phyloP scores from a whole-genome alignment of 257 asterid species.

The Prunella vulgaris region DNA sequence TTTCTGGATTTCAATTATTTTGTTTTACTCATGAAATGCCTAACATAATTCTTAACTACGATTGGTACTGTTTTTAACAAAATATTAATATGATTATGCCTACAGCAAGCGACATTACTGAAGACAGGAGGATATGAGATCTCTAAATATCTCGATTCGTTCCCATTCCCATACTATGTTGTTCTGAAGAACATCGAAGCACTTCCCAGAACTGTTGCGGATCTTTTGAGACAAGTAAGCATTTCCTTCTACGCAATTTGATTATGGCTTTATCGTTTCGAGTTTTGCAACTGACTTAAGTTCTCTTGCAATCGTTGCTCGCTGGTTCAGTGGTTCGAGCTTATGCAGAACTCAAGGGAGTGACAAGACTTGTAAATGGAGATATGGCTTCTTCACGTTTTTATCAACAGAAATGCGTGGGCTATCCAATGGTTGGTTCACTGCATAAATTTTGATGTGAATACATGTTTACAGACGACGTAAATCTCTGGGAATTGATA shows the following conservation, averaged over 20 bases:
- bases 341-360: constrained; percentile 66
- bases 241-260: not conserved
- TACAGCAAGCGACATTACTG: constrained; percentile 57
- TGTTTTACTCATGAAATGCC: too few species aligned
- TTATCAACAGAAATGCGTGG: too few species aligned
- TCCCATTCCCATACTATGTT: constrained; percentile 86
- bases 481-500: too few species aligned
- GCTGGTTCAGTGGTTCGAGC: constrained; percentile 83
- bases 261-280: not conserved
- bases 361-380: constrained; percentile 6
- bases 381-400: too few species aligned
- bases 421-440: too few species aligned
- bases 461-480: too few species aligned
- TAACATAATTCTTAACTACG: too few species aligned
- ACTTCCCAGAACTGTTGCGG: constrained; percentile 87
- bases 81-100: constrained; percentile 4
- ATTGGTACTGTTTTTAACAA: not conserved
- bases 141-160: constrained; percentile 61
- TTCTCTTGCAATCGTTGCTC: not conserved
- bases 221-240: constrained; percentile 86
- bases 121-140: constrained; percentile 29
- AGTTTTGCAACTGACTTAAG: not conserved
- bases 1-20: too few species aligned
- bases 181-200: constrained; percentile 81
- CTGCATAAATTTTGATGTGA: too few species aligned